Evolutionary conservation across 805 yeast species (phyloP).

Genomic region (Hanseniaspora meyeri): DNA sequence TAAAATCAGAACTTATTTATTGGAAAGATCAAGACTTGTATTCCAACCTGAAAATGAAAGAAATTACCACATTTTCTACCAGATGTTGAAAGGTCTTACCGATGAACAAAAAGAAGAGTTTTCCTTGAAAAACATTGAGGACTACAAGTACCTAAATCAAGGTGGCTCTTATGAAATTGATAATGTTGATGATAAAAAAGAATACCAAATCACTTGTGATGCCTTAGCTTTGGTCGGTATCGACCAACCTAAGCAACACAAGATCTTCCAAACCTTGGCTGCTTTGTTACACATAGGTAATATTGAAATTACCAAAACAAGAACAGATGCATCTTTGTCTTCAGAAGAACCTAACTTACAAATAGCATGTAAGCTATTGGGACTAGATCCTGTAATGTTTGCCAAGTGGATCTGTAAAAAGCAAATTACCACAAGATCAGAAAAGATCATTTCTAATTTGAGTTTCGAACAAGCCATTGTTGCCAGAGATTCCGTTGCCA

Average conservation of each 20-base stretch:
- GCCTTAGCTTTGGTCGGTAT: slow-evolving; percentile 77
- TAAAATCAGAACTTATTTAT: slow-evolving; percentile 76
- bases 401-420: slow-evolving; percentile 88
- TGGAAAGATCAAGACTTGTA: slow-evolving; percentile 88
- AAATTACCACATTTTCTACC: slow-evolving; percentile 91
- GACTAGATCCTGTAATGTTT: slow-evolving; percentile 58
- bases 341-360: slow-evolving; percentile 78
- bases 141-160: slow-evolving; percentile 74
- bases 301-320: slow-evolving; percentile 69
- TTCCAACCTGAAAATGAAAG: slow-evolving; percentile 86
- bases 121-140: slow-evolving; percentile 51
- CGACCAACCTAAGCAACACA: slow-evolving; percentile 40
- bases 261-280: slow-evolving; percentile 68
- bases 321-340: slow-evolving; percentile 68
- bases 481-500: slow-evolving; percentile 94
- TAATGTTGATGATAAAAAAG: slow-evolving; percentile 72
- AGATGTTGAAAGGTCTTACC: slow-evolving; percentile 62
- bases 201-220: slow-evolving; percentile 59
- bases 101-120: slow-evolving; percentile 41
- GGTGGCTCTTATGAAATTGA: slow-evolving; percentile 63
- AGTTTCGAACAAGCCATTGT: slow-evolving; percentile 75
- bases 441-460: slow-evolving; percentile 75
- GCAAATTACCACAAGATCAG: slow-evolving; percentile 84
- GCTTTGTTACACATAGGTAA: slow-evolving; percentile 89
- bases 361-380: slow-evolving; percentile 73